These are phyloP conservation scores for Sapria himalayana DNA, from an alignment of 345 rosid genomes.

Conservation along the genomic window DNA sequence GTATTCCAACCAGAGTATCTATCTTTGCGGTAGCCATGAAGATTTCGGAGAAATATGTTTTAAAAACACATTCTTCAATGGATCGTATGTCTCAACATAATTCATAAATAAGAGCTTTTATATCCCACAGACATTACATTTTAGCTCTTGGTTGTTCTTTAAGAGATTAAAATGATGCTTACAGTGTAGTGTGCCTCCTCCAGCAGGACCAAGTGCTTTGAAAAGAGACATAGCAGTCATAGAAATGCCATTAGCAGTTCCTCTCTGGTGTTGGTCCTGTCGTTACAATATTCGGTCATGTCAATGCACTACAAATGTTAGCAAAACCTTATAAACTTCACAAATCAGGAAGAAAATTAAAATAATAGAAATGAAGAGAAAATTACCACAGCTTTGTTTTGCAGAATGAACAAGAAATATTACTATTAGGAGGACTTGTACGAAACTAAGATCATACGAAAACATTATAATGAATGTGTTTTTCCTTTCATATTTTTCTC, in stretches of 20 bases:
- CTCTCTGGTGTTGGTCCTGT: slow-evolving; percentile 28
- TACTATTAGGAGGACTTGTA: slow-evolving; percentile 25
- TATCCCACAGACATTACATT: too few species aligned
- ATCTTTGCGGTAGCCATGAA: too few species aligned
- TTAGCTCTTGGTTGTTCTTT: too few species aligned
- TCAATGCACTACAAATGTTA: not conserved
- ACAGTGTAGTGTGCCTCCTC: slow-evolving; percentile 28
- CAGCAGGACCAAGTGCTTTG: slow-evolving; percentile 36
- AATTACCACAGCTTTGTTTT: slow-evolving; percentile 35
- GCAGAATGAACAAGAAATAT: slow-evolving; percentile 34
- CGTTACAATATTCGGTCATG: not conserved
- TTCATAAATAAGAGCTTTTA: too few species aligned
- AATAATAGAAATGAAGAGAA: not conserved
- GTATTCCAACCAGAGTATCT: too few species aligned
- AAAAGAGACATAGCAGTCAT: slow-evolving; percentile 32
- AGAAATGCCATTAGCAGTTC: slow-evolving; percentile 34
- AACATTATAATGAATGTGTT: too few species aligned
- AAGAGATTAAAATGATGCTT: slow-evolving; percentile 7
- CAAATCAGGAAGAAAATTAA: not conserved
- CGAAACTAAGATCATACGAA: not conserved
- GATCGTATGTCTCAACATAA: too few species aligned
- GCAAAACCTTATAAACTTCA: not conserved
- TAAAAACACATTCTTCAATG: too few species aligned
- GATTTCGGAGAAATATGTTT: too few species aligned
- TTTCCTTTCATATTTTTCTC: too few species aligned